Base-by-base conservation (phyloP, 129 eudicot species). In the Tagetes patula region DNA sequence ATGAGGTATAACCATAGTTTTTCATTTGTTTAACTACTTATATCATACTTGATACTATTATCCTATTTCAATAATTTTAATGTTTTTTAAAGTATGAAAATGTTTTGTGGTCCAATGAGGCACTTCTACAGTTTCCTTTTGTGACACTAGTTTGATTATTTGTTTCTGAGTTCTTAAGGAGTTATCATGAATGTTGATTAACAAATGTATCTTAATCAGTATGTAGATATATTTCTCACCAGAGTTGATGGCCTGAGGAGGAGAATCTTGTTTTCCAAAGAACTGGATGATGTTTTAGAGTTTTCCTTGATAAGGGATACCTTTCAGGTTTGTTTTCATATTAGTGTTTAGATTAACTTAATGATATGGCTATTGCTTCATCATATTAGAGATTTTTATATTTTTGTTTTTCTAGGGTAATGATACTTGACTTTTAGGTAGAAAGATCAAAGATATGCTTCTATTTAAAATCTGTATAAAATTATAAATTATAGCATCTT, bases 231-330 rank as follows among this genome's bases (percentile, higher is more conserved):
- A 75, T 94, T 84, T 81, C 89, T 94, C 62, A 90, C 97, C 0
- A 86, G 99, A 83, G 86, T 90, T 71, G 97, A 94, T 88, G 99
- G 96, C 54, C 72, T 90, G 73, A 85, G 99, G 78, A 81, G 99
- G 80, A 90, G 89, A 75, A 66, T 90, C 39, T 71, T 80, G 61
- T 48, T 52, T 74, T 86, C 89, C 65, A 84, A 55, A 53, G 82
- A 82, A 62, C 75, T 77, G 78, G 89, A 77, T 68, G 85, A 72
- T 54, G 75, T 67, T 38, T 65, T 84, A 52, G 86, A 90, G 39
- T 84, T 80, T 79, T 60, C 82, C 12, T 56, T 86, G 60, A 84
- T 94, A 71, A 76, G 96, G 59, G 86, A 90, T 43, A 88, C 86
- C 61, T 94, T 94, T 85, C 88, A 94, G 98, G 98, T 94, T 36